These are phyloP conservation scores for Albophoma yamanashiensis DNA, from an alignment of 2,329 filamentous ascomycete genomes.

Conservation along the genomic window DNA sequence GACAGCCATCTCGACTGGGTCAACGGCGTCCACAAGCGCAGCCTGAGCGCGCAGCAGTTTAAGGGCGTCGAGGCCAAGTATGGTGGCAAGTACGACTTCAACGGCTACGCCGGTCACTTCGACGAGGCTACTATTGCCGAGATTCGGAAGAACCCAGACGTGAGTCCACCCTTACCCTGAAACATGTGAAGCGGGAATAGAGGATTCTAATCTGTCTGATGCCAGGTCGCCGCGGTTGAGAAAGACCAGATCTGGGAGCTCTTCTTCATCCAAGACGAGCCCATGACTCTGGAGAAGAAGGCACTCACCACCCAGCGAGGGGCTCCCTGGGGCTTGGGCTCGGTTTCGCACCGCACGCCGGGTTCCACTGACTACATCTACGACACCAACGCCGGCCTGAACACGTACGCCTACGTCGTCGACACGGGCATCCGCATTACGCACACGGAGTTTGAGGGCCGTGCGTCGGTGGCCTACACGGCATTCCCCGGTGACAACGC, in stretches of 20 bases:
- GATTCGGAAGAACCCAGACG: slow-evolving; percentile 29
- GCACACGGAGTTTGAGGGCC: slow-evolving; percentile 43
- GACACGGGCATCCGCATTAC: slow-evolving; percentile 49
- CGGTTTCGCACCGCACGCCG: slow-evolving; percentile 17
- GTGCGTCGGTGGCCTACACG: slow-evolving; percentile 26
- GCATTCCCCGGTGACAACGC: slow-evolving; percentile 14
- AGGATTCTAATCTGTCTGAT: not conserved
- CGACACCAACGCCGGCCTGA: slow-evolving; percentile 34
- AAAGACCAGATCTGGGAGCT: slow-evolving; percentile 18
- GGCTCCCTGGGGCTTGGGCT: slow-evolving; percentile 21
- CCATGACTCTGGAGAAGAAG: slow-evolving; percentile 10
- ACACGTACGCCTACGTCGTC: slow-evolving; percentile 49
- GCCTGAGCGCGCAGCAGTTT: slow-evolving; percentile 34
- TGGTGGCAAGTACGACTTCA: slow-evolving; percentile 17
- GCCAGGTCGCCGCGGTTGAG: slow-evolving; percentile 19
- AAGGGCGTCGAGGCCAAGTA: slow-evolving; percentile 21
- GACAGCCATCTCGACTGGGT: slow-evolving; percentile 37
- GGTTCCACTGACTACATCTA: slow-evolving; percentile 32
- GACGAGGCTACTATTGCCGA: slow-evolving; percentile 26
- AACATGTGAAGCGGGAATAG: not conserved
- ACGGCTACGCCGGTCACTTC: slow-evolving; percentile 33
- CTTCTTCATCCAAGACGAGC: slow-evolving; percentile 10
- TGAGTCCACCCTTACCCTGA: slow-evolving; percentile 14
- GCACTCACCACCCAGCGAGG: slow-evolving; percentile 16
- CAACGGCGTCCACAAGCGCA: slow-evolving; percentile 42